Conservation (phyloP, 2,329 filamentous ascomycete genomes). For the Arthrobotrys sinensis region DNA sequence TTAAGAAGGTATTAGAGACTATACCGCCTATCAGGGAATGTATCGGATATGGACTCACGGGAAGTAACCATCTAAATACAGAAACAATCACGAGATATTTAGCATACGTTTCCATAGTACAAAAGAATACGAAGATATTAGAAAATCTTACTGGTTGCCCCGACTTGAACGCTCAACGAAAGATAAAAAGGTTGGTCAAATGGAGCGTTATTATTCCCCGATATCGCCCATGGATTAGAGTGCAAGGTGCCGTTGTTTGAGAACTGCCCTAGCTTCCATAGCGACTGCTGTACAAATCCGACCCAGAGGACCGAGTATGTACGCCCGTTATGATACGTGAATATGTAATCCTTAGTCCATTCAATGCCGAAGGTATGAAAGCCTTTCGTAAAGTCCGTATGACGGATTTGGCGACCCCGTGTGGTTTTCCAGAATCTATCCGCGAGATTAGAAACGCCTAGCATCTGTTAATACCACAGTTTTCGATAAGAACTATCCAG, state of each 20-base stretch:
- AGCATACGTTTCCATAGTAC: neutral
- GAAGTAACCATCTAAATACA: slow-evolving; percentile 66
- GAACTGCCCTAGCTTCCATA: slow-evolving; percentile 32
- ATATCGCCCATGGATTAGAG: slow-evolving; percentile 33
- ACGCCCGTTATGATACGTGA: slow-evolving; percentile 81
- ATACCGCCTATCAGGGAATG: neutral
- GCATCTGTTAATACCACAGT: slow-evolving; percentile 38
- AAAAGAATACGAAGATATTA: neutral
- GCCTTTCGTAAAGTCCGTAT: slow-evolving; percentile 67
- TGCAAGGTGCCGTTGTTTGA: slow-evolving; percentile 30
- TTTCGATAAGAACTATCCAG: slow-evolving; percentile 5
- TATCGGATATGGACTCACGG: slow-evolving; percentile 73
- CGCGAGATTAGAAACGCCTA: slow-evolving; percentile 26
- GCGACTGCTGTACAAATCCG: slow-evolving; percentile 27
- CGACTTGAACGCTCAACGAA: slow-evolving; percentile 81
- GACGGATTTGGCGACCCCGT: slow-evolving; percentile 65
- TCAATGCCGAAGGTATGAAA: slow-evolving; percentile 75
- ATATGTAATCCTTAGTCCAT: slow-evolving; percentile 89
- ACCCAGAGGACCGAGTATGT: slow-evolving; percentile 30
- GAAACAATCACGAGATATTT: neutral
- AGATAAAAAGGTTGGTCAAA: slow-evolving; percentile 85
- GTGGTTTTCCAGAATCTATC: slow-evolving; percentile 66
- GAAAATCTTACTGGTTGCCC: slow-evolving; percentile 73
- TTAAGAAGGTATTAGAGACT: no score
- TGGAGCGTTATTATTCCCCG: slow-evolving; percentile 72